Evolutionary conservation across 164 flowering plant species (phyloP).

Genomic region (Saururus chinensis): DNA sequence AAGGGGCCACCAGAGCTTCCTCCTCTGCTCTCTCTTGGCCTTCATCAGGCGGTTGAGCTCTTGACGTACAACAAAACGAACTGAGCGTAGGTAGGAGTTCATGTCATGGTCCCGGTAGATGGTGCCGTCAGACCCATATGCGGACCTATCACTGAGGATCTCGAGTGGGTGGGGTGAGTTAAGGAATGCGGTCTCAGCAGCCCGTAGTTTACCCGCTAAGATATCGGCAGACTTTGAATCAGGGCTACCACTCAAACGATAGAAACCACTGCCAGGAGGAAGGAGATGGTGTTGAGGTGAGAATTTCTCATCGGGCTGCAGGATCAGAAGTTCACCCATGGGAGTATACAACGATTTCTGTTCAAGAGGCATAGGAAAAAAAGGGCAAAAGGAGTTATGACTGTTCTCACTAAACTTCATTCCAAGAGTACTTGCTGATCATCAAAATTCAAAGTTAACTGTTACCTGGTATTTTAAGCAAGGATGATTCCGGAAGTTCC

Average conservation of each 20-base stretch:
- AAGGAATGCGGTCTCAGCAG: constrained; percentile 57
- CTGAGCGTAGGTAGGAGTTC: constrained; percentile 64
- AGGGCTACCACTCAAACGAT: constrained; percentile 11
- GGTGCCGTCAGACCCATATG: constrained; percentile 87
- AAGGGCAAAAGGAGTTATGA: no score
- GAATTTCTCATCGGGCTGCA: constrained; percentile 80
- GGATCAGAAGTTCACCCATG: constrained; percentile 83
- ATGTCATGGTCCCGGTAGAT: constrained; percentile 88
- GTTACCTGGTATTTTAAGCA: constrained; percentile 78
- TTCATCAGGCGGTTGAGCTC: constrained; percentile 62
- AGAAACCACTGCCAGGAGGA: constrained; percentile 86
- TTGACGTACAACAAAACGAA: constrained; percentile 53
- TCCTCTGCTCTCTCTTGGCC: constrained; percentile 43
- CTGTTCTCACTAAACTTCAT: no score
- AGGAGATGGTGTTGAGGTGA: constrained; percentile 92
- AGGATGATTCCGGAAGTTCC: constrained; percentile 72
- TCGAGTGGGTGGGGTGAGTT: constrained; percentile 95
- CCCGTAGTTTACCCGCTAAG: constrained; percentile 37
- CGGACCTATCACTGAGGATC: constrained; percentile 72
- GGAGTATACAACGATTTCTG: constrained; percentile 72
- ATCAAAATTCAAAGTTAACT: constrained; percentile 30
- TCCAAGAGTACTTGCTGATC: no score
- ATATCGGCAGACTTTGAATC: not conserved
- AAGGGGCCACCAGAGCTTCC: constrained; percentile 69
- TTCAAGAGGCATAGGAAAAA: not conserved